Conservation (phyloP, 1,284 basidiomycete species). For the Heterobasidion irregulare region DNA sequence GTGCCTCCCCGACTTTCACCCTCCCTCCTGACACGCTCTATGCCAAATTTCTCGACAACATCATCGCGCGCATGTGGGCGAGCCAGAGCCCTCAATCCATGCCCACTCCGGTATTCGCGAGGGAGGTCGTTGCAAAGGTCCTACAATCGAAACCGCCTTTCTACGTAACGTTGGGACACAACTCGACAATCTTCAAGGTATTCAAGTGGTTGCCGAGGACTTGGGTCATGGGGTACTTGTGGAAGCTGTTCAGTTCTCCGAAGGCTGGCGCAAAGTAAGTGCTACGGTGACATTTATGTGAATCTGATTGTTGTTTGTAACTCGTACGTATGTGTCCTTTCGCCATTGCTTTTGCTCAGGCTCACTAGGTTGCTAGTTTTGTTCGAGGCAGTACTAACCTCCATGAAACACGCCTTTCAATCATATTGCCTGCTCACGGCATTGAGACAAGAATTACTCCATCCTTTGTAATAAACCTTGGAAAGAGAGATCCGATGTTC, state of each 20-base stretch:
- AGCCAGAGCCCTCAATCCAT: conserved; percentile 10
- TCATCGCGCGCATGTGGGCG: conserved; percentile 9
- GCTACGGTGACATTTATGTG: no score
- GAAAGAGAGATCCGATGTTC: no score
- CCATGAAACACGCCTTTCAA: no score
- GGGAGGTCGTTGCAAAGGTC: conserved; percentile 4
- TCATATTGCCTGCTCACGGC: no score
- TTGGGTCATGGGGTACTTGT: conserved; percentile 1
- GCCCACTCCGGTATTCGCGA: conserved; percentile 13
- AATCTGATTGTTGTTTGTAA: no score
- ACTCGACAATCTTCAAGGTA: not conserved
- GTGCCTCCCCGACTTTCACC: not conserved
- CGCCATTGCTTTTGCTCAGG: no score
- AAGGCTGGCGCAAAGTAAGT: not conserved
- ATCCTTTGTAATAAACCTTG: no score
- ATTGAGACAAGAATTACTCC: no score
- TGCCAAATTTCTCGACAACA: conserved; percentile 6
- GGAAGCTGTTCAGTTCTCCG: not conserved
- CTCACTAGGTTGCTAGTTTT: no score
- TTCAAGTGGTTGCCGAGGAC: conserved; percentile 4
- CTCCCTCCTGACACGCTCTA: conserved; percentile 11
- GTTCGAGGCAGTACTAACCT: no score
- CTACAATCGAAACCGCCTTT: conserved; percentile 1
- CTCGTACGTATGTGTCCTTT: no score
- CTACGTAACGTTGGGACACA: conserved; percentile 3